Conservation (phyloP, 2,329 filamentous ascomycete genomes). For the Phaeosphaeria sp. region DNA sequence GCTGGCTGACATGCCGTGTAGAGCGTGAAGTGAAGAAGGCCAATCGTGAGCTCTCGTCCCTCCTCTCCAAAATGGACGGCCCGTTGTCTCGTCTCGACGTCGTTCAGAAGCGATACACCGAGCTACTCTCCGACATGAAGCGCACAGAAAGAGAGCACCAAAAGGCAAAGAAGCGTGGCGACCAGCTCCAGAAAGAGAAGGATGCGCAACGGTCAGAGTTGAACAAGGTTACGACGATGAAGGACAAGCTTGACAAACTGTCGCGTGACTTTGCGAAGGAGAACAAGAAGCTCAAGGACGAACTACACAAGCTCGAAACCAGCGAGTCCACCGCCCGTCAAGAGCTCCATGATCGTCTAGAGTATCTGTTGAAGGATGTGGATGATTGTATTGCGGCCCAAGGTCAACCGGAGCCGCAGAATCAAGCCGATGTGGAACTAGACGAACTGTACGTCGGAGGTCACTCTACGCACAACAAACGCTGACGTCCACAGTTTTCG, state of each 20-base stretch:
- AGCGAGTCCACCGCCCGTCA: conserved; percentile 82
- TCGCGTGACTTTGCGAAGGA: conserved; percentile 94
- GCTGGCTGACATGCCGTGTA: conserved; percentile 52
- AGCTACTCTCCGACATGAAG: conserved; percentile 94
- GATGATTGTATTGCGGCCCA: conserved; percentile 89
- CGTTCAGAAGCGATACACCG: conserved; percentile 88
- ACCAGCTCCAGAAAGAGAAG: conserved; percentile 95
- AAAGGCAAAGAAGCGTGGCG: conserved; percentile 94
- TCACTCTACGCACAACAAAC: neutral
- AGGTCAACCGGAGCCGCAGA: conserved; percentile 74
- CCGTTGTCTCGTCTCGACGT: conserved; percentile 91
- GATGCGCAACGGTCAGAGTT: conserved; percentile 87
- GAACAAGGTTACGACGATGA: conserved; percentile 87
- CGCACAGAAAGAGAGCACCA: conserved; percentile 90
- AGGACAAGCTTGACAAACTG: conserved; percentile 96
- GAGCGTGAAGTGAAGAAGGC: conserved; percentile 95
- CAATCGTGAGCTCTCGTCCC: conserved; percentile 85
- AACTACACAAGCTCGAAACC: conserved; percentile 83
- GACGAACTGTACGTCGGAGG: conserved; percentile 77
- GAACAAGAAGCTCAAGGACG: conserved; percentile 98
- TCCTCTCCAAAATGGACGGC: conserved; percentile 86
- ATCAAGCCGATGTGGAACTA: conserved; percentile 84
- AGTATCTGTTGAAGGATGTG: conserved; percentile 80
- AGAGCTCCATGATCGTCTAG: conserved; percentile 84
- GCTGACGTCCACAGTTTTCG: conserved; percentile 52